Evolutionary conservation across 2,329 filamentous ascomycete genomes (phyloP).

Genomic region (Alternaria triticimaculans): DNA sequence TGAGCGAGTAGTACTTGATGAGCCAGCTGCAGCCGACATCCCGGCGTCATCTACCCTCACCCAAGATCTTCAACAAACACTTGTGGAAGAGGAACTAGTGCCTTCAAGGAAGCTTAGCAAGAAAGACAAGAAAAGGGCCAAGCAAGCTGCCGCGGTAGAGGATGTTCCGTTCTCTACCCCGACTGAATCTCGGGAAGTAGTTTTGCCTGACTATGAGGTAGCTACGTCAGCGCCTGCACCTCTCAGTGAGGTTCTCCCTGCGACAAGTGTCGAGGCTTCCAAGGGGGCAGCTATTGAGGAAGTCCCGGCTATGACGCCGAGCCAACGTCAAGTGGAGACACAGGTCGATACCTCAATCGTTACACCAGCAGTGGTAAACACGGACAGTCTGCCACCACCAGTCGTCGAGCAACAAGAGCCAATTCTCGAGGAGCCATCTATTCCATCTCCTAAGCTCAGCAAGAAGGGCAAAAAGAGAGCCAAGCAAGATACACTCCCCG

Average conservation of each 20-base stretch:
- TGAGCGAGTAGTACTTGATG: background rate
- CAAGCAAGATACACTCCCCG: conserved; percentile 9
- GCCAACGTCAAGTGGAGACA: conserved; percentile 41
- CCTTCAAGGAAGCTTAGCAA: conserved; percentile 29
- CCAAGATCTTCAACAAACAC: background rate
- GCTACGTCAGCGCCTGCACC: background rate
- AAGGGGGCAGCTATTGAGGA: background rate
- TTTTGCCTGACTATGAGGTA: background rate
- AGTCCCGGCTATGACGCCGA: conserved; percentile 13
- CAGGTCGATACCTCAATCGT: conserved; percentile 27
- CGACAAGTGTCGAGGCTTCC: background rate
- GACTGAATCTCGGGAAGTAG: background rate
- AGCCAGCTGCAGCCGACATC: background rate
- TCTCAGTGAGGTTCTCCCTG: background rate
- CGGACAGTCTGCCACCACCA: background rate
- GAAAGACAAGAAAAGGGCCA: conserved; percentile 38
- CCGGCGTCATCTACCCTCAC: background rate
- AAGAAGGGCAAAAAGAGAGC: conserved; percentile 55
- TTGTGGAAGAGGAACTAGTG: conserved; percentile 14
- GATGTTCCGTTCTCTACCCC: background rate
- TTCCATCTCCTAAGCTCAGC: conserved; percentile 36
- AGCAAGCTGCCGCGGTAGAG: conserved; percentile 18
- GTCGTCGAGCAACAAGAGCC: background rate
- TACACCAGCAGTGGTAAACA: conserved; percentile 1
- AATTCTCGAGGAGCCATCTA: background rate